Evolutionary conservation across 139 green algal genomes (phyloP), one percentile per base, ranked within the genome.

Genomic region (Nannochloris sp.): DNA sequence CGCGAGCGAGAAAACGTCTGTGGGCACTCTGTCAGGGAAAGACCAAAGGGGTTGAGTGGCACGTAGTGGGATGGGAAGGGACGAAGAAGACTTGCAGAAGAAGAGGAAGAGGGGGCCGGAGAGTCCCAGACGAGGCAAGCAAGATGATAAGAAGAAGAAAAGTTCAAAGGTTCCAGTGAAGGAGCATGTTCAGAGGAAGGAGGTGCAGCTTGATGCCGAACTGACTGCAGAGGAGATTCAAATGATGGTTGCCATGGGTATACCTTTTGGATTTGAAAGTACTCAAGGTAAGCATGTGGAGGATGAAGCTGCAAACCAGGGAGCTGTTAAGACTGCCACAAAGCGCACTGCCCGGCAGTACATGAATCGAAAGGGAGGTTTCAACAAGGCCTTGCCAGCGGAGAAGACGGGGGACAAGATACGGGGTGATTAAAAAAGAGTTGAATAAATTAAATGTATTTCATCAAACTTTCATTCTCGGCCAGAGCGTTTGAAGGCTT

Each of bases 311-410:
- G 63, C 72, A n/a, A 92, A 92, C 64, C 63, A 65, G 12, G 81
- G 83, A 0, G 84, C 67, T 10, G 67, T 88, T 13, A 83, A 87
- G 46, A 71, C 81, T 23, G 89, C 87, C 66, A 82, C 79, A 40
- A 91, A 68, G 36, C 79, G 90, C 0, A 64, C 71, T 6, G 89
- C 82, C 1, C 67, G 90, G 30, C 90, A 96, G 79, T 96, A 90
- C 74, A 96, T 96, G 90, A 96, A 96, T 75, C 63, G 90, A 4
- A 72, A 73, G 69, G 89, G 89, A 5, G 90, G 90, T 3, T 96
- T 96, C 80, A 96, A 96, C 69, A 65, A 87, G 4, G 78, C 84
- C 2, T 69, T 96, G 64, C 87, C 90, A 4, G 75, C 72, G 0
- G 90, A 96, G 66, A 61, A 61, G 9, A 90, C 84, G 1, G 67